These are phyloP conservation scores for Malassezia pachydermatis DNA, from an alignment of 1,284 basidiomycete species.

Conservation along the genomic window DNA sequence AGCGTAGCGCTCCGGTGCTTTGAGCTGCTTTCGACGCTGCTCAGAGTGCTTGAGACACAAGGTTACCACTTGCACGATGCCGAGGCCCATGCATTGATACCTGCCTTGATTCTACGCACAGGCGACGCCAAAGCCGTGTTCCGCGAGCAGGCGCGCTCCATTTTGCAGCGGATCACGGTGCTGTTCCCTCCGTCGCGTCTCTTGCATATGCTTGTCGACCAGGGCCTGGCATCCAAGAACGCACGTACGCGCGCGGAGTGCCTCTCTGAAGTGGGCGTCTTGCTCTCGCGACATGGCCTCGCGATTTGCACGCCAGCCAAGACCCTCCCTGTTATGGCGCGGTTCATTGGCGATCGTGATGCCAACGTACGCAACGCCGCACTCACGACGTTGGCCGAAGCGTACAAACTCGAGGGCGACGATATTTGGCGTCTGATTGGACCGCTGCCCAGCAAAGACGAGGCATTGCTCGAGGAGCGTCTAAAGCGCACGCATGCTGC, in stretches of 20 bases:
- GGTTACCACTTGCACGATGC: slow-evolving; percentile 75
- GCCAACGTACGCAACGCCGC: slow-evolving; percentile 73
- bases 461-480: slow-evolving; percentile 79
- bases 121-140: slow-evolving; percentile 53
- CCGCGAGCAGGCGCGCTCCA: slow-evolving; percentile 50
- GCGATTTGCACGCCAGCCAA: slow-evolving; percentile 63
- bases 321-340: slow-evolving; percentile 67
- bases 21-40: slow-evolving; percentile 70
- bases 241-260: slow-evolving; percentile 78
- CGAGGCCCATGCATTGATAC: slow-evolving; percentile 79
- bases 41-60: slow-evolving; percentile 61
- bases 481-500: slow-evolving; percentile 61
- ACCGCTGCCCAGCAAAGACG: slow-evolving; percentile 68
- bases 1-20: slow-evolving; percentile 79
- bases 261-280: slow-evolving; percentile 65
- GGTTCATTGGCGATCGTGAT: slow-evolving; percentile 78
- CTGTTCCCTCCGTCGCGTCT: slow-evolving; percentile 76
- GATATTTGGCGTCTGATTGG: slow-evolving; percentile 73
- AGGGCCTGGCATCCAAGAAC: slow-evolving; percentile 72
- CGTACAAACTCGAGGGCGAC: slow-evolving; percentile 71
- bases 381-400: slow-evolving; percentile 68
- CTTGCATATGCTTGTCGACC: slow-evolving; percentile 55
- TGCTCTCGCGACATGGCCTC: slow-evolving; percentile 73
- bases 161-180: slow-evolving; percentile 48
- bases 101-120: slow-evolving; percentile 65